Evolutionary conservation across 164 flowering plant species (phyloP).

Genomic region (Chimonanthus praecox): DNA sequence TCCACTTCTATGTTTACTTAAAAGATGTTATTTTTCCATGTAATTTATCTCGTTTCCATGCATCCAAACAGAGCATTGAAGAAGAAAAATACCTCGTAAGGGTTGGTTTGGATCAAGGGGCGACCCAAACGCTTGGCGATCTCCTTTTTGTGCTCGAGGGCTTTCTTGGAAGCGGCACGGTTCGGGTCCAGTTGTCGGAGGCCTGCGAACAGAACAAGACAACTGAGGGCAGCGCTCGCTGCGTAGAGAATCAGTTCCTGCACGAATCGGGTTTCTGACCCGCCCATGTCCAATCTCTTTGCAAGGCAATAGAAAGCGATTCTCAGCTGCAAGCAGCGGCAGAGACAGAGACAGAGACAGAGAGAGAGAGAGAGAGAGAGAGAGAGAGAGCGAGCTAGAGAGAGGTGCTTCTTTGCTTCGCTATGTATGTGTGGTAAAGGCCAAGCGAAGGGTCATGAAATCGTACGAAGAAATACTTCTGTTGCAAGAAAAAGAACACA

Average conservation of each 20-base stretch:
- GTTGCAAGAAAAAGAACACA: too few species aligned
- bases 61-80: neutral
- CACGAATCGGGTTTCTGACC: constrained; percentile 36
- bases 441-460: too few species aligned
- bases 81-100: constrained; percentile 55
- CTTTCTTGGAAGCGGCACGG: constrained; percentile 80
- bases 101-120: constrained; percentile 73
- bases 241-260: constrained; percentile 72
- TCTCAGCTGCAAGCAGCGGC: neutral
- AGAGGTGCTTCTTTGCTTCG: neutral
- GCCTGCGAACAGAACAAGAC: constrained; percentile 68
- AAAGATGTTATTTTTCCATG: too few species aligned
- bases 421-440: neutral
- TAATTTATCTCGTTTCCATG: too few species aligned
- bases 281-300: neutral
- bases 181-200: constrained; percentile 87
- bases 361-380: neutral
- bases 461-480: too few species aligned
- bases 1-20: too few species aligned
- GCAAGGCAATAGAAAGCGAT: neutral
- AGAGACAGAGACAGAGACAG: neutral
- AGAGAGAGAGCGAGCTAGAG: neutral
- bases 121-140: constrained; percentile 86
- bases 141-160: constrained; percentile 76
- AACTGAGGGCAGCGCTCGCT: constrained; percentile 87